These are phyloP conservation scores for Naganishia sp. DNA, from an alignment of 1,284 basidiomycete species.

Conservation along the genomic window DNA sequence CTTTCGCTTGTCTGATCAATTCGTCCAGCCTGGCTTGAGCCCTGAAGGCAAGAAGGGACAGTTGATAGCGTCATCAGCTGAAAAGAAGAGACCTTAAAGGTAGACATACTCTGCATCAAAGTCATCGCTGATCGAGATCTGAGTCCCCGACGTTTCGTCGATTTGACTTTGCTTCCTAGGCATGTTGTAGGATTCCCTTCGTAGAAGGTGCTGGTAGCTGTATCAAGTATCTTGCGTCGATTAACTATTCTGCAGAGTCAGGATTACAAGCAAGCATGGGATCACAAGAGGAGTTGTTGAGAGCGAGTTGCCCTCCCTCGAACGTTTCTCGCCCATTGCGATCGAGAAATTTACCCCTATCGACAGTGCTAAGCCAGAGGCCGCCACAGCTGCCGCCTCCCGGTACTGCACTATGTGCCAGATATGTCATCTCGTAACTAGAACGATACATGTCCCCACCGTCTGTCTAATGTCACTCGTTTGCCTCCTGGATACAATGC, in stretches of 20 bases:
- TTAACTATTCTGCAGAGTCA: no score
- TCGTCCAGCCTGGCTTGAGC: conserved; percentile 26
- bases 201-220: no score
- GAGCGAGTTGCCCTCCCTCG: no score
- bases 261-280: no score
- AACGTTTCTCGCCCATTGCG: not conserved
- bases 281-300: no score
- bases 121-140: conserved; percentile 21
- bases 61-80: not conserved
- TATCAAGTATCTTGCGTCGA: no score
- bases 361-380: not conserved
- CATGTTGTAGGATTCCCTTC: not conserved
- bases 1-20: conserved; percentile 22
- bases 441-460: conserved; percentile 17
- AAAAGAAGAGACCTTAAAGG: not conserved
- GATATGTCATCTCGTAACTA: not conserved
- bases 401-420: not conserved
- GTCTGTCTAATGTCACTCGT: conserved; percentile 20
- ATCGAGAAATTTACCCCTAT: conserved; percentile 13
- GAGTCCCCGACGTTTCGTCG: conserved; percentile 10
- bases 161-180: conserved; percentile 5
- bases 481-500: conserved; percentile 27
- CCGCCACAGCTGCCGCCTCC: not conserved
- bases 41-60: not conserved
- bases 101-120: conserved; percentile 20